These are phyloP conservation scores for Mycena crocata DNA, from an alignment of 768 basidiomycete genomes.

Conservation along the genomic window DNA sequence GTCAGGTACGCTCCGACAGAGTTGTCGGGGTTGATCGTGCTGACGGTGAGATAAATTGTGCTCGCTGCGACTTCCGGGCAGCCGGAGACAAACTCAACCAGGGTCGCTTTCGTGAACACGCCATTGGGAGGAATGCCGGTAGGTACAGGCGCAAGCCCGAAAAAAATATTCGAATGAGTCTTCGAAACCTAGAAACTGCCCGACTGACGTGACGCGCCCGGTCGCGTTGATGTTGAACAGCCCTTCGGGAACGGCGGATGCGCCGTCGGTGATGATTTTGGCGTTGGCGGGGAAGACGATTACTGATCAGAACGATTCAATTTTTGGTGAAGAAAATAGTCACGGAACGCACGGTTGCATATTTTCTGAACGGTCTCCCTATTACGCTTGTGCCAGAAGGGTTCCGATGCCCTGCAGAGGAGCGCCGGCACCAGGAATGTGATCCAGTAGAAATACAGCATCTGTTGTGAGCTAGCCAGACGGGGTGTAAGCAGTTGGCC, in stretches of 20 bases:
- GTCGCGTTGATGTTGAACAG: constrained; percentile 16
- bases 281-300: constrained; percentile 16
- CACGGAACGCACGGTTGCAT: constrained; percentile 1
- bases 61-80: constrained; percentile 11
- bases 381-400: constrained; percentile 5
- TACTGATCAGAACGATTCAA: neutral
- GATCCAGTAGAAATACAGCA: neutral
- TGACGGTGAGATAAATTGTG: constrained; percentile 9
- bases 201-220: constrained; percentile 12
- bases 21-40: constrained; percentile 15
- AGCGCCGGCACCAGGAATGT: neutral
- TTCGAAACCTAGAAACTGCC: constrained; percentile 22
- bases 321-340: neutral
- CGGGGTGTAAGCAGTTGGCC: too few species aligned
- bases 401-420: neutral
- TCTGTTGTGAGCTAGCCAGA: too few species aligned
- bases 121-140: constrained; percentile 12
- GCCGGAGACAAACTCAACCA: constrained; percentile 17
- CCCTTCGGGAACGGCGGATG: constrained; percentile 8
- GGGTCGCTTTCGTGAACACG: constrained; percentile 12
- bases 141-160: constrained; percentile 14
- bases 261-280: constrained; percentile 4
- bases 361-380: neutral
- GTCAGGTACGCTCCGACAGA: constrained; percentile 5
- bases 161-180: constrained; percentile 27